These are phyloP conservation scores for Penicillium sp. DNA, from an alignment of 2,329 filamentous ascomycete genomes.

Conservation along the genomic window DNA sequence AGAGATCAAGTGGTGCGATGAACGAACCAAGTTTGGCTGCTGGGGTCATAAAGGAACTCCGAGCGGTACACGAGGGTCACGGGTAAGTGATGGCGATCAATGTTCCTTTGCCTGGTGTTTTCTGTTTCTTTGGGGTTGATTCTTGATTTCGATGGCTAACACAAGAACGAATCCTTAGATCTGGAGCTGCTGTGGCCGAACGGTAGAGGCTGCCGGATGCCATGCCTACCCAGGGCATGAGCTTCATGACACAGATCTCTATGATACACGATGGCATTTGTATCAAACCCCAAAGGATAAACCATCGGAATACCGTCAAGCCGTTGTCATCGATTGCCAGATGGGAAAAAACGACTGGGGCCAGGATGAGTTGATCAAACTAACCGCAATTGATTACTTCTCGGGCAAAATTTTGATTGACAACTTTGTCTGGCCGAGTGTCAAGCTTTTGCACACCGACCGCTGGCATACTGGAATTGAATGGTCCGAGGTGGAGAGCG, in stretches of 20 bases:
- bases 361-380: constrained; percentile 55
- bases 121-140: neutral
- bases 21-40: neutral
- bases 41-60: neutral
- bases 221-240: neutral
- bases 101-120: neutral
- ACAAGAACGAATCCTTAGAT: neutral
- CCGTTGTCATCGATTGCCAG: constrained; percentile 58
- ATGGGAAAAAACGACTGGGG: constrained; percentile 51
- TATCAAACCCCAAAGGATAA: neutral
- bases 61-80: neutral
- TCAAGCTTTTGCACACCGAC: constrained; percentile 52
- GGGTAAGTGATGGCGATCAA: neutral
- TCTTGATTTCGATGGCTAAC: neutral
- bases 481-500: constrained; percentile 32
- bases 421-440: constrained; percentile 52
- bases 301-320: constrained; percentile 7
- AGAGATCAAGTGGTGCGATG: neutral
- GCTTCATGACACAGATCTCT: neutral
- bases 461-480: constrained; percentile 56
- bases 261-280: neutral
- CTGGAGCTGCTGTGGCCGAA: neutral
- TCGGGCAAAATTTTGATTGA: constrained; percentile 53
- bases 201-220: neutral
- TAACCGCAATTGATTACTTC: constrained; percentile 57